Base-by-base conservation (phyloP, 1,284 basidiomycete genomes). In the Retiboletus fuscus region DNA sequence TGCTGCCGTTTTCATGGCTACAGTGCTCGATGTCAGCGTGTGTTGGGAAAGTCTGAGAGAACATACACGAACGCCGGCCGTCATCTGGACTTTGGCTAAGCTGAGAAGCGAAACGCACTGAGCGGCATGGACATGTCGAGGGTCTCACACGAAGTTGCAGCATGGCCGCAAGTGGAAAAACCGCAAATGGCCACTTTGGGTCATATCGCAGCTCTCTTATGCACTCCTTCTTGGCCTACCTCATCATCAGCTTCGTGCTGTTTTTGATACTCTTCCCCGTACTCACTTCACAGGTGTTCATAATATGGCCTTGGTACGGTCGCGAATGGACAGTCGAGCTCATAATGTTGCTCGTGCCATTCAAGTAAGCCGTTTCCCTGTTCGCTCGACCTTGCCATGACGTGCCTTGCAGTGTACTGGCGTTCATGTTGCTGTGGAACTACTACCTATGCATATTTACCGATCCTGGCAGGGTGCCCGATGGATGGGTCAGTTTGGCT, bases 261-360 rank as follows among this genome's bases (percentile, higher is more conserved):
- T 84, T 84, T 76, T 89, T 98, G 61, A 97, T 98, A 75, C 90
- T 87, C 61, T 98, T 97, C 83, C 96, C 98, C 76, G 89, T 94
- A 3, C 95, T 95, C 81, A 92, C 93, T 20, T 90, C 93, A 3
- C 96, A 98, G 82, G 89, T 96, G 78, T 96, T 94, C 82, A 87
- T 98, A 74, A 91, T 97, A 82, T 95, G 94, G 93, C 96, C 96
- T 53, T 96, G 94, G 94, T 96, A 96, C 78, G 93, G 94, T 60
- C 82, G 87, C 47, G 91, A 82, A 64, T 75, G 93, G 72, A 93
- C 93, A 12, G 82, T 93, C 30, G 91, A 95, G 72, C 89, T 97
- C 41, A 76, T 96, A 49, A 84, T 83, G 46, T 86, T 97, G 11
- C 88, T 98, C 16, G 76, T 91, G 1, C 96, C 96, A 2, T 97